Conservation (phyloP, 129 eudicot genomes). For the Helianthus tuberosus region DNA sequence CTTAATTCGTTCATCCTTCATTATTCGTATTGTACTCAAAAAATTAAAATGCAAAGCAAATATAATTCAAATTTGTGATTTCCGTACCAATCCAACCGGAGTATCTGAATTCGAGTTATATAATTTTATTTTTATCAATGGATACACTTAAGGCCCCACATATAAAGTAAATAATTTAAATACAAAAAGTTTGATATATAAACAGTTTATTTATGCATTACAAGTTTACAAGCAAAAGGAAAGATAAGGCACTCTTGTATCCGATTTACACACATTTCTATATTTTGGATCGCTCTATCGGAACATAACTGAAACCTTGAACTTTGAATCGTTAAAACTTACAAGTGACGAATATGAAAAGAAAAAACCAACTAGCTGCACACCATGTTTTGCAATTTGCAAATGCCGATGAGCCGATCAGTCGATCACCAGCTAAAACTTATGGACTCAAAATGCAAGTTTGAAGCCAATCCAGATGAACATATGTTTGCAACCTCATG, state of each 20-base stretch:
- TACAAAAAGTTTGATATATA: no score
- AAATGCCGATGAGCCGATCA: background rate
- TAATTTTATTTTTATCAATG: no score
- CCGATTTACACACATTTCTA: background rate
- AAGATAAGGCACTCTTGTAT: conserved; percentile 3
- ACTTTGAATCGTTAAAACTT: background rate
- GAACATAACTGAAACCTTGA: background rate
- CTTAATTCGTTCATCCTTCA: no score
- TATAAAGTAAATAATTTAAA: no score
- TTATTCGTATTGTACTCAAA: no score
- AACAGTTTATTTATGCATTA: conserved; percentile 17
- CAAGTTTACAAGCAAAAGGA: conserved; percentile 24
- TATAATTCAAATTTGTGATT: no score
- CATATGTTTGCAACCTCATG: conserved; percentile 90
- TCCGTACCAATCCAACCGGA: no score
- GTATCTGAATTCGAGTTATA: no score
- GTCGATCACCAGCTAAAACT: conserved; percentile 85
- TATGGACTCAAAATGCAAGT: conserved; percentile 89
- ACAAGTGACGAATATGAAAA: background rate
- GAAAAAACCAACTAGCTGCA: background rate
- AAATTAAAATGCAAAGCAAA: no score
- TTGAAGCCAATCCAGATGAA: conserved; percentile 69
- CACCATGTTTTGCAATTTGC: background rate
- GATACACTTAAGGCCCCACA: no score
- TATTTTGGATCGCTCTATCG: background rate